These are phyloP conservation scores for Sordariomycetes sp. DNA, from an alignment of 2,329 filamentous ascomycete genomes.

Conservation along the genomic window DNA sequence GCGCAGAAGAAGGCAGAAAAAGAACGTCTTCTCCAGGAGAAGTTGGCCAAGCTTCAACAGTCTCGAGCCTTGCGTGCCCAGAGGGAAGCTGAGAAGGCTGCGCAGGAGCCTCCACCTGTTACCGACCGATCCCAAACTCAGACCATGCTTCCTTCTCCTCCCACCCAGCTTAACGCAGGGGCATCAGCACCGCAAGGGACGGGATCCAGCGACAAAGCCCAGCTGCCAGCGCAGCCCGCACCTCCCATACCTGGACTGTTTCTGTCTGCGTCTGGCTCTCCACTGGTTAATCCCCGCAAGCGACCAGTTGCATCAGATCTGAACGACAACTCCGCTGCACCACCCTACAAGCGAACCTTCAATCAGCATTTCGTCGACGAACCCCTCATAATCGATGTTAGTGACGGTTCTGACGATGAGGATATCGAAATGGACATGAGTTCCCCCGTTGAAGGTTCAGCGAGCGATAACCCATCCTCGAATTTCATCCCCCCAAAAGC, in stretches of 20 bases:
- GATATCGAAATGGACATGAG: conserved; percentile 57
- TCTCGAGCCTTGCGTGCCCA: conserved; percentile 30
- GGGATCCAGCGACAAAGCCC: not conserved
- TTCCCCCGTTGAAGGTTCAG: conserved; percentile 17
- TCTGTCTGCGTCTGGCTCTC: conserved; percentile 12
- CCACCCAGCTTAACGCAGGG: not conserved
- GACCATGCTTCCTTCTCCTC: not conserved
- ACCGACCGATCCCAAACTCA: not conserved
- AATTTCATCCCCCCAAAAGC: conserved; percentile 17
- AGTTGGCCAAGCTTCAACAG: conserved; percentile 62
- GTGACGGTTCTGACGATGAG: conserved; percentile 52
- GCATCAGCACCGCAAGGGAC: not conserved
- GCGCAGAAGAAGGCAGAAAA: conserved; percentile 43
- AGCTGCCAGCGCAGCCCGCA: not conserved
- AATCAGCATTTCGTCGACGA: conserved; percentile 44
- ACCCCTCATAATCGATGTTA: conserved; percentile 71
- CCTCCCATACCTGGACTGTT: conserved; percentile 22
- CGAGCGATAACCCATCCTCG: not conserved
- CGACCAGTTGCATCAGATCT: conserved; percentile 54
- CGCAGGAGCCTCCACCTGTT: not conserved
- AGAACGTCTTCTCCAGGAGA: conserved; percentile 59
- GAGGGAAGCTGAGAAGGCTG: conserved; percentile 15
- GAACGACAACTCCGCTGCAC: conserved; percentile 31
- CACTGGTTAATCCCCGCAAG: conserved; percentile 18
- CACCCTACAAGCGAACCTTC: conserved; percentile 44